Percentiles rank a stretch among this genome's conserved stretches.
Conservation (phyloP, 805 yeast genomes). For the Metahyphopichia silvanorum region DNA sequence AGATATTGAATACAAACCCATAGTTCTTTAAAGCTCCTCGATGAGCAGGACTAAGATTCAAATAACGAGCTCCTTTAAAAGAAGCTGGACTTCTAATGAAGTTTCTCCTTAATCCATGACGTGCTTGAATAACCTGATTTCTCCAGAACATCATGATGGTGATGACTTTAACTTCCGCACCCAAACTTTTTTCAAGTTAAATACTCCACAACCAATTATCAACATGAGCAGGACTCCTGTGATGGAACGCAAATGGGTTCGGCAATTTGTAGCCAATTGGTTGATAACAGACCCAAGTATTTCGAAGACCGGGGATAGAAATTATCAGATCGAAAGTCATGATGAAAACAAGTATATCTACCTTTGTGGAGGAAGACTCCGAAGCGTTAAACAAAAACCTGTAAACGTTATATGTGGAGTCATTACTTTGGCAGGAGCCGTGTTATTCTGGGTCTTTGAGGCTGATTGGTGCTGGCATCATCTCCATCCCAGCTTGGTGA, state of each 20-base stretch:
- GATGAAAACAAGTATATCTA: slow-evolving; percentile 39
- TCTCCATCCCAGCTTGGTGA: slow-evolving; percentile 52
- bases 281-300: slow-evolving; percentile 21
- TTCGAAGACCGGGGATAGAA: slow-evolving; percentile 13
- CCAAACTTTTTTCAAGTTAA: too few species aligned
- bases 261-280: slow-evolving; percentile 24
- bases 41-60: background rate
- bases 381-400: slow-evolving; percentile 42
- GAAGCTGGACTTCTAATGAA: too few species aligned
- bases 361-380: slow-evolving; percentile 63
- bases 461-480: slow-evolving; percentile 56
- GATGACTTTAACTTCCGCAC: too few species aligned
- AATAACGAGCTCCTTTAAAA: too few species aligned
- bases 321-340: slow-evolving; percentile 43
- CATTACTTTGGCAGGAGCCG: slow-evolving; percentile 40
- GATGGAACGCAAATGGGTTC: slow-evolving; percentile 1
- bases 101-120: too few species aligned
- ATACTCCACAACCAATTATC: too few species aligned
- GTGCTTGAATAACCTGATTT: too few species aligned
- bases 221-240: background rate
- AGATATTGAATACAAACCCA: slow-evolving; percentile 30
- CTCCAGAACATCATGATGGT: too few species aligned
- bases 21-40: slow-evolving; percentile 15
- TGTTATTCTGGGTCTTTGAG: slow-evolving; percentile 47
- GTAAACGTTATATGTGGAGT: slow-evolving; percentile 33